phyloP scores from a whole-genome alignment of 192 early-diverging fungal genomes.

The Neocallimastix lanati region DNA sequence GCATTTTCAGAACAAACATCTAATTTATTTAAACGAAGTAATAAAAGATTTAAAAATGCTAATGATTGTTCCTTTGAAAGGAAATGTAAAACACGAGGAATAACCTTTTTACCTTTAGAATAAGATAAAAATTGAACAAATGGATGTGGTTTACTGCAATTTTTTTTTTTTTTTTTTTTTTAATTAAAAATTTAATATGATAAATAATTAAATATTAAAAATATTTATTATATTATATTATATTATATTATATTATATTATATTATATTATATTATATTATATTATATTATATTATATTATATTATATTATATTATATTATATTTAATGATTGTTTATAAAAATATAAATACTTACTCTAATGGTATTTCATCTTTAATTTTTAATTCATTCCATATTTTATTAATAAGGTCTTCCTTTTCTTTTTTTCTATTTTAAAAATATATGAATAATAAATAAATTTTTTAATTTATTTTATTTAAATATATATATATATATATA shows the following conservation, averaged over 20 bases:
- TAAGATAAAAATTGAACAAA: constrained; percentile 66
- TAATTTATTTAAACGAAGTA: constrained; percentile 22
- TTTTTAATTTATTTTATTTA: constrained; percentile 12
- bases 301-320: not conserved
- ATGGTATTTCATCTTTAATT: not conserved
- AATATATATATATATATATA: too few relatives aligned
- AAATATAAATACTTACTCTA: not conserved
- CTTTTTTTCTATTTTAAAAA: not conserved
- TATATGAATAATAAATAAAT: constrained; percentile 1
- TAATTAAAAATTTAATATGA: too few relatives aligned
- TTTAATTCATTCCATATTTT: not conserved
- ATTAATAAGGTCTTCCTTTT: not conserved
- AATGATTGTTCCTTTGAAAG: constrained; percentile 60
- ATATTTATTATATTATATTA: too few relatives aligned
- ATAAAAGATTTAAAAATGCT: constrained; percentile 42
- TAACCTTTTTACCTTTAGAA: constrained; percentile 75
- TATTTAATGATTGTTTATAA: not conserved
- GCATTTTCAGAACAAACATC: constrained; percentile 15
- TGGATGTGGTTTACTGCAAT: constrained; percentile 43
- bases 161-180: too few relatives aligned
- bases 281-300: not conserved
- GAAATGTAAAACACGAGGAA: constrained; percentile 64
- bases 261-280: not conserved
- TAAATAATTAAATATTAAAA: too few relatives aligned
- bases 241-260: too few relatives aligned